Evolutionary conservation across 192 early-diverging fungal genomes (phyloP).

Genomic region (Paraglomus brasilianum): DNA sequence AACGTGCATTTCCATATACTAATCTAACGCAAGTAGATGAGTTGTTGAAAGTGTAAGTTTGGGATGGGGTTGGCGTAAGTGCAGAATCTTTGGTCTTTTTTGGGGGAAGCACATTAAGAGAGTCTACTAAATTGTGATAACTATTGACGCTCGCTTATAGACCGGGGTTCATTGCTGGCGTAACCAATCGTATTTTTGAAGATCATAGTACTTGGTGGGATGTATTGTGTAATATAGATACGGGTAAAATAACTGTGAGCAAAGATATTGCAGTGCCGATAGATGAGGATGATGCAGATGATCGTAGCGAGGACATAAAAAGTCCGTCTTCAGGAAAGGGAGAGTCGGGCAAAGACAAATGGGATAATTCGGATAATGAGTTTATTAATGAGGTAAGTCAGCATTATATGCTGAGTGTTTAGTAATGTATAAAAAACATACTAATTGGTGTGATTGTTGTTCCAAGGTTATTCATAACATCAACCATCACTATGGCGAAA

Average conservation of each 20-base stretch:
- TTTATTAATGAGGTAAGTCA: constrained; percentile 55
- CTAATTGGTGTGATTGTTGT: constrained; percentile 20
- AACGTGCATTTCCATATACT: constrained; percentile 90
- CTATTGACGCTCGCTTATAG: constrained; percentile 43
- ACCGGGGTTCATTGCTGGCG: constrained; percentile 93
- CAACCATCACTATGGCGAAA: constrained; percentile 82
- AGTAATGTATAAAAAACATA: constrained; percentile 32
- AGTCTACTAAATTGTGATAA: too few relatives aligned
- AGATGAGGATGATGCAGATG: constrained; percentile 10
- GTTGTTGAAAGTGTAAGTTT: constrained; percentile 70
- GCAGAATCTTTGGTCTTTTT: constrained; percentile 7
- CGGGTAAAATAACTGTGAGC: constrained; percentile 91
- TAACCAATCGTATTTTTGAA: constrained; percentile 95
- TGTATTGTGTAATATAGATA: constrained; percentile 91
- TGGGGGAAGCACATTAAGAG: neutral
- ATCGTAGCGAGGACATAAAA: constrained; percentile 31
- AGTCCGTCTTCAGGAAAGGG: constrained; percentile 28
- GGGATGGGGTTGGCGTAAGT: neutral
- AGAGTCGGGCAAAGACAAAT: constrained; percentile 34
- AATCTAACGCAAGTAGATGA: constrained; percentile 84
- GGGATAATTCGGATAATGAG: constrained; percentile 51
- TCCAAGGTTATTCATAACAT: constrained; percentile 72
- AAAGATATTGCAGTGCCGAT: constrained; percentile 52
- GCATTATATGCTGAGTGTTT: neutral
- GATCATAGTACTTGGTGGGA: constrained; percentile 95